A percentile compares a stretch with the other conserved stretches of the same genome.
Conservation (phyloP, 2,329 filamentous ascomycete species). For the Claviceps quebecensis region DNA sequence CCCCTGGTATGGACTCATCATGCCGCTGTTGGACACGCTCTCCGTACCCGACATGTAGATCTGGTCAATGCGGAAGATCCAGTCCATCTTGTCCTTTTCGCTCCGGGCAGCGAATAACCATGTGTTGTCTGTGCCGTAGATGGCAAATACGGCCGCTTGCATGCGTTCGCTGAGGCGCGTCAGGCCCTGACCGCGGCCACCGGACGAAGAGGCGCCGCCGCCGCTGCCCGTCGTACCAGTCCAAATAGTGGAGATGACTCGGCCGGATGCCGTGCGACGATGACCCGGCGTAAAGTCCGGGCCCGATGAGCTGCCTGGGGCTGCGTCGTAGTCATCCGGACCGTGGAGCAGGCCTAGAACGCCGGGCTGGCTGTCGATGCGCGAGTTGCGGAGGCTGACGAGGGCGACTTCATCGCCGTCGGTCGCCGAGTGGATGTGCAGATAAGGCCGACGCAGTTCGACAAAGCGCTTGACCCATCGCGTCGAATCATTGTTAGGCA, state of each 20-base stretch:
- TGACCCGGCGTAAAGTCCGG: slow-evolving; percentile 31
- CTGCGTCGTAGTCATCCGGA: slow-evolving; percentile 24
- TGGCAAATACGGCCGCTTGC: slow-evolving; percentile 71
- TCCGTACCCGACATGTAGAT: slow-evolving; percentile 41
- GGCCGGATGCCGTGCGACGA: slow-evolving; percentile 34
- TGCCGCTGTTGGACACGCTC: slow-evolving; percentile 24
- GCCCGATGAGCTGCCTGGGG: slow-evolving; percentile 17
- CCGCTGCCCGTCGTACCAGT: slow-evolving; percentile 27
- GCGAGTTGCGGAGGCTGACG: slow-evolving; percentile 74
- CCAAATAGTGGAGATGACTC: slow-evolving; percentile 42
- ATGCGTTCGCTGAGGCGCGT: slow-evolving; percentile 42
- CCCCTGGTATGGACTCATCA: slow-evolving; percentile 20
- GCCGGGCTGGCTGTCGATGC: slow-evolving; percentile 86
- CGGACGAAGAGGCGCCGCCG: slow-evolving; percentile 13
- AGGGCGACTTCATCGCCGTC: slow-evolving; percentile 85
- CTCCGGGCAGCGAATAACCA: slow-evolving; percentile 85
- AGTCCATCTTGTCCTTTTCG: slow-evolving; percentile 88
- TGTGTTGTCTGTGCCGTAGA: slow-evolving; percentile 89
- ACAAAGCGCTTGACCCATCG: slow-evolving; percentile 89
- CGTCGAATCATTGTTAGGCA: slow-evolving; percentile 66
- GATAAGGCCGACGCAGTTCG: slow-evolving; percentile 78
- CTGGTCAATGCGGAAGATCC: slow-evolving; percentile 92
- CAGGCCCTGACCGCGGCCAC: slow-evolving; percentile 24
- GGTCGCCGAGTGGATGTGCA: slow-evolving; percentile 74
- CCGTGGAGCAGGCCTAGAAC: slow-evolving; percentile 62